Evolutionary conservation across 805 yeast species (phyloP).

Genomic region (Isabelozyma heimii): DNA sequence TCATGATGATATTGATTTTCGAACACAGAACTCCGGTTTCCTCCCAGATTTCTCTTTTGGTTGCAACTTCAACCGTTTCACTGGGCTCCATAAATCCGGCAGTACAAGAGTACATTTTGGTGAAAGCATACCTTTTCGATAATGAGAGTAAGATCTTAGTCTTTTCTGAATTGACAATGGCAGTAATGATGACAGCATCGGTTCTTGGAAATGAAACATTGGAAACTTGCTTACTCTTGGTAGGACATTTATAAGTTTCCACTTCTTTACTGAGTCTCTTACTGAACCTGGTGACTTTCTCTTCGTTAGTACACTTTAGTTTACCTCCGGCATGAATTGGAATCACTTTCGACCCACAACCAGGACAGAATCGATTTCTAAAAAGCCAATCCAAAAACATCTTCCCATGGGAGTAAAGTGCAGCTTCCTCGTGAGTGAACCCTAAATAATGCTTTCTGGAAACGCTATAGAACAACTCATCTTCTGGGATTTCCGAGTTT

Average conservation of each 20-base stretch:
- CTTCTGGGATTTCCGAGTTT: conserved; percentile 7
- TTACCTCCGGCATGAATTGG: conserved; percentile 71
- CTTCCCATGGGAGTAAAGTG: conserved; percentile 74
- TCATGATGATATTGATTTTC: conserved; percentile 57
- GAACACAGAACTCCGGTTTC: conserved; percentile 80
- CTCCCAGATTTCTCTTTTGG: conserved; percentile 89
- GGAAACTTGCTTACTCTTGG: conserved; percentile 46
- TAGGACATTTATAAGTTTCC: conserved; percentile 31
- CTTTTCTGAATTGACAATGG: conserved; percentile 61
- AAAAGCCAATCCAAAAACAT: conserved; percentile 84
- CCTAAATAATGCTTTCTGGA: conserved; percentile 36
- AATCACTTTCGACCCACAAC: conserved; percentile 69
- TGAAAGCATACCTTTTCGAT: conserved; percentile 54
- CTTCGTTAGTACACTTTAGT: conserved; percentile 42
- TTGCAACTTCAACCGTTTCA: conserved; percentile 86
- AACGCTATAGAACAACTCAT: conserved; percentile 25
- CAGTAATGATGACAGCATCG: conserved; percentile 84
- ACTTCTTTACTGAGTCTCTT: conserved; percentile 11
- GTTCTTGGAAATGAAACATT: conserved; percentile 90
- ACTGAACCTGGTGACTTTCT: conserved; percentile 8
- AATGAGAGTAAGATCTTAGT: conserved; percentile 69
- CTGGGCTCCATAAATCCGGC: conserved; percentile 98
- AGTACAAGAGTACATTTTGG: conserved; percentile 71
- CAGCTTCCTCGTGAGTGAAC: conserved; percentile 47
- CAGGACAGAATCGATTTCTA: conserved; percentile 76